phyloP scores from a whole-genome alignment of 305 asterid species.

The Nicotiana rustica region DNA sequence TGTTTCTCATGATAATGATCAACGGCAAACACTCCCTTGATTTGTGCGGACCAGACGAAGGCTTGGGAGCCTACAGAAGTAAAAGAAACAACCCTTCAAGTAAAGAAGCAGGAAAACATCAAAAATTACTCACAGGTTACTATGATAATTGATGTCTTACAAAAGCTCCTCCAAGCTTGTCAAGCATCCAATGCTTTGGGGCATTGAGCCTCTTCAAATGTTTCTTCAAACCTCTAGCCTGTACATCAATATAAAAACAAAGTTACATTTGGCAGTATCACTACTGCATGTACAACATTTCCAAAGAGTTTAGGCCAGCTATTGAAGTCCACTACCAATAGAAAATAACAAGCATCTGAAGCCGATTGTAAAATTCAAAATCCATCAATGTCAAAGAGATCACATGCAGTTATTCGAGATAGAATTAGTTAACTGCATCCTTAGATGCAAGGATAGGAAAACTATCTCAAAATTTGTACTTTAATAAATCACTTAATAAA shows the following conservation, averaged over 20 bases:
- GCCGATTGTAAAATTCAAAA: too few relatives aligned
- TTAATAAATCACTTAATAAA: too few relatives aligned
- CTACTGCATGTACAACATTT: background rate
- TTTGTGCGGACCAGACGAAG: conserved; percentile 40
- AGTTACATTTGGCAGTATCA: background rate
- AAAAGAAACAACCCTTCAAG: background rate
- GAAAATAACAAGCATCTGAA: background rate
- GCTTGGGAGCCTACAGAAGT: conserved; percentile 36
- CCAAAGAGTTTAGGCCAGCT: background rate
- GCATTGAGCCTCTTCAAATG: conserved; percentile 27
- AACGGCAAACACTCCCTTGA: conserved; percentile 40
- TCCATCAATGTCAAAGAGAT: too few relatives aligned
- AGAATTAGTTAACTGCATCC: too few relatives aligned
- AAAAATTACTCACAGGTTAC: background rate
- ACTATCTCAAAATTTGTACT: too few relatives aligned
- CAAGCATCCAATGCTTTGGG: conserved; percentile 28
- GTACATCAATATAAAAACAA: background rate
- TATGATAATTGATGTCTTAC: conserved; percentile 1
- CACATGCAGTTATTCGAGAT: too few relatives aligned
- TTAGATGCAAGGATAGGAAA: too few relatives aligned
- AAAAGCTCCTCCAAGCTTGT: conserved; percentile 21
- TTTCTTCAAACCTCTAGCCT: conserved; percentile 27
- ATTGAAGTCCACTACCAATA: background rate
- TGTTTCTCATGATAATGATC: conserved; percentile 35
- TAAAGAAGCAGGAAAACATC: background rate